Base-by-base conservation (phyloP, 108 stramenopile genomes). In the Cyclotella baltica region DNA sequence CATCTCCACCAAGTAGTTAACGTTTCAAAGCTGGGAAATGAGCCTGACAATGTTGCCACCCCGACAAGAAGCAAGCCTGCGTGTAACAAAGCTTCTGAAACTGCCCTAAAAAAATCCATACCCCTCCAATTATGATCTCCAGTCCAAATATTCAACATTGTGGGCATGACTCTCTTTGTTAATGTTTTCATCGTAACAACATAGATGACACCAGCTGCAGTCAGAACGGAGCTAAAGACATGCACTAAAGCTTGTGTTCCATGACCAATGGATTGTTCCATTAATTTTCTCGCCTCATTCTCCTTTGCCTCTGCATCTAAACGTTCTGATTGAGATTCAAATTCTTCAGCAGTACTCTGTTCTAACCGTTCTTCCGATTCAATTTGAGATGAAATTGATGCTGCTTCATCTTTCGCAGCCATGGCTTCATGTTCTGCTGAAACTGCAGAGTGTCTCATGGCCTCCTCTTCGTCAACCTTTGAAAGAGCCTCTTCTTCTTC, bases 311-410 rank as follows among this genome's bases (percentile, higher is more conserved):
- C 57, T 25, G 70, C 70, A 72, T 58, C 33, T 13, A 64, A 5
- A 30, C 64, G 64, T 19, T 72, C 65, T 22, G 53, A 59, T 28
- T 72, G 37, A 31, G 78, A 65, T 28, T 71, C 57, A 48, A 78
- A 71, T 51, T 78, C 78, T 67, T 78, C 78, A 8, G 63, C 62
- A 0, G 78, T 63, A 43, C 78, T 78, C 50, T 71, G 22, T 6
- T 50, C 52, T 18, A 78, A n/a, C 11, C 40, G 43, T 34, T 72
- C 78, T 40, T 72, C 65, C 22, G 78, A 66, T 62, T 78, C 62
- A 2, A 61, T 10, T 51, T 72, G 70, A 36, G 61, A 43, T 48
- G 46, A 25, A 18, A 67, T 35, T 0, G 78, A 52, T 18, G 56
- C 71, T 0, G 27, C 28, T 46, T 72, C 65, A 23, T 78, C 78